Percentiles rank a stretch among this genome's conserved stretches.
These are phyloP conservation scores for Colletotrichum musicola DNA, from an alignment of 2,329 filamentous ascomycete genomes.

Conservation along the genomic window DNA sequence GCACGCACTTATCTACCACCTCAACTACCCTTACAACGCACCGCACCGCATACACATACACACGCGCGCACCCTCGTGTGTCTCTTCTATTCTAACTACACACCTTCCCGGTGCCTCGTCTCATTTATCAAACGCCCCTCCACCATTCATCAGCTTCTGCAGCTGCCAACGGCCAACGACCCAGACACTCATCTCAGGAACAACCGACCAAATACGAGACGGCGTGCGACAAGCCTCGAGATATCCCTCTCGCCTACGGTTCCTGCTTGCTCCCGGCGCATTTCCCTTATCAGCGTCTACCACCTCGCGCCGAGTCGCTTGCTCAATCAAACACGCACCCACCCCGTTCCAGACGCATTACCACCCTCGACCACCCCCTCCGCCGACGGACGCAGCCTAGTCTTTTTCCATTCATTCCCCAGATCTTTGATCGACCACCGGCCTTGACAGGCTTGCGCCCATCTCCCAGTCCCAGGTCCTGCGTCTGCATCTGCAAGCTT, in stretches of 20 bases:
- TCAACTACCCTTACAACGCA: constrained; percentile 3
- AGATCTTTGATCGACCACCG: constrained; percentile 38
- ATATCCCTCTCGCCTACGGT: constrained; percentile 14
- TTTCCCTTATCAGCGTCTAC: constrained; percentile 32
- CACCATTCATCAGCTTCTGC: constrained; percentile 30
- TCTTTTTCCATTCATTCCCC: constrained; percentile 32
- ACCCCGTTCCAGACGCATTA: constrained; percentile 11
- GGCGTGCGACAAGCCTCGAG: constrained; percentile 28
- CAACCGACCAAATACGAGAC: constrained; percentile 25
- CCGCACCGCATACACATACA: not conserved
- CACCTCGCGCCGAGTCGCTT: constrained; percentile 1
- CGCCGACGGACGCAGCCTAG: constrained; percentile 37
- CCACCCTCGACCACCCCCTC: constrained; percentile 23
- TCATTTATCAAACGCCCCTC: constrained; percentile 29
- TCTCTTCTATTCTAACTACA: constrained; percentile 24
- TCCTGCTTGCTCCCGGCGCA: constrained; percentile 13
- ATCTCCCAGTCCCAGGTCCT: constrained; percentile 28
- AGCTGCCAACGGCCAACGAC: constrained; percentile 31
- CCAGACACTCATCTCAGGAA: constrained; percentile 36
- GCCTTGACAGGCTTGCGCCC: constrained; percentile 19
- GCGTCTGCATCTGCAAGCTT: constrained; percentile 27
- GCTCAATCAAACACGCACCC: constrained; percentile 15
- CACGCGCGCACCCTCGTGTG: constrained; percentile 1
- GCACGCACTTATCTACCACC: constrained; percentile 23
- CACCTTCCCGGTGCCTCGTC: constrained; percentile 21